Evolutionary conservation across 345 rosid species (phyloP), one percentile per base, ranked within the genome.

Genomic region (Salix koriyanagi): DNA sequence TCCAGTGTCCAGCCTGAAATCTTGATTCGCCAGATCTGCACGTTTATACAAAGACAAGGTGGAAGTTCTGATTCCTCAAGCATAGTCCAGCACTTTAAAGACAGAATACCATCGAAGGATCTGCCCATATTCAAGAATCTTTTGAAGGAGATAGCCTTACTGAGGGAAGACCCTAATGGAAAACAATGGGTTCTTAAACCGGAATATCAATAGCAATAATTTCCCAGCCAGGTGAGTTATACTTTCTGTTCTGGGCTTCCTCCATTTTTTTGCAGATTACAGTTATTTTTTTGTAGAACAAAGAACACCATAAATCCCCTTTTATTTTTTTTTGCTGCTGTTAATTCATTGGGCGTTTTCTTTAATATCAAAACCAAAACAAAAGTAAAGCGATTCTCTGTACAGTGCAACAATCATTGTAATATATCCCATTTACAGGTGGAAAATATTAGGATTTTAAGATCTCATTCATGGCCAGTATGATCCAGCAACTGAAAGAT

Each of bases 61-160:
- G 97, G 98, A 79, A 90, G 85, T 50, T 70, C 85, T 1, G 88
- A 87, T 83, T 91, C 97, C 0, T 84, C 79, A 14, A 89, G 85
- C 89, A 91, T 93, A 64, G 92, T 89, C 56, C 81, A 91, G 82
- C 91, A 88, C 84, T 96, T 93, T 67, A 88, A 83, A 77, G 94
- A 91, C 44, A 85, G 79, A 78, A 82, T 93, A 76, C 91, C 92
- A 21, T 37, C 85, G 8, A 76, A 88, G 77, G 94, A 89, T 75
- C 76, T 70, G 67, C 87, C 92, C 7, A 76, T 96, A 79, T 96
- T 96, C 77, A 92, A 88, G 85, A 92, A 86, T 87, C 92, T 91
- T 30, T 78, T 93, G 86, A 96, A 87, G 75, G 95, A 92, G 79
- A 91, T 96, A 65, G 99, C 99, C n/a, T 83, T 76, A 52, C 85